These are phyloP conservation scores for Fraxinus albicans DNA, from an alignment of 305 asterid genomes.

Conservation along the genomic window DNA sequence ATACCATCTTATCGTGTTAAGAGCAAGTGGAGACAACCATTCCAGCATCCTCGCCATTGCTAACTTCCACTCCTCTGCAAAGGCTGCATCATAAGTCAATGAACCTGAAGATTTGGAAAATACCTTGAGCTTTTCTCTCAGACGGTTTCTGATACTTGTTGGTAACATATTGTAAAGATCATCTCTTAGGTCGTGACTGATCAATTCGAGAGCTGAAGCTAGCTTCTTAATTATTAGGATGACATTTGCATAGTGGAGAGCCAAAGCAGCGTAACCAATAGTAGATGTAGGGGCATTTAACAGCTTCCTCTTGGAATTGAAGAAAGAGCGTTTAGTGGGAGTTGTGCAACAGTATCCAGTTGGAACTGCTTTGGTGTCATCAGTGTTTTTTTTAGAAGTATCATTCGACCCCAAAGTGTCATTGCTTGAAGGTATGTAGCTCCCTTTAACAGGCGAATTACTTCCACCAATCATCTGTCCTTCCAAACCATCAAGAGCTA, in stretches of 20 bases:
- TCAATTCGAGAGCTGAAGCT: slow-evolving; percentile 49
- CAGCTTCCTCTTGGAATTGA: slow-evolving; percentile 38
- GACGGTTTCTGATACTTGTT: slow-evolving; percentile 48
- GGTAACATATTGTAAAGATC: slow-evolving; percentile 82
- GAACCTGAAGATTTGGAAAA: slow-evolving; percentile 41
- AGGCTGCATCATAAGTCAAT: slow-evolving; percentile 48
- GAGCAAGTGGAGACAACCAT: slow-evolving; percentile 86
- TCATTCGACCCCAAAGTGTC: slow-evolving; percentile 37
- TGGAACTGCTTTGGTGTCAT: slow-evolving; percentile 17
- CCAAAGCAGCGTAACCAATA: slow-evolving; percentile 70
- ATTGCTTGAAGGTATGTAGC: slow-evolving; percentile 42
- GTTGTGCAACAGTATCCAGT: slow-evolving; percentile 10
- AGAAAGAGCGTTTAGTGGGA: slow-evolving; percentile 32
- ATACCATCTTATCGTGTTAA: slow-evolving; percentile 75
- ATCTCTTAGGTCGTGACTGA: slow-evolving; percentile 71
- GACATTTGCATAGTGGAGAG: slow-evolving; percentile 78
- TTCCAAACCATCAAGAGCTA: slow-evolving; percentile 42
- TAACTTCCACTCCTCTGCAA: slow-evolving; percentile 69
- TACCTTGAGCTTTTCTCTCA: slow-evolving; percentile 57
- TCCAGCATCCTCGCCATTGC: slow-evolving; percentile 61
- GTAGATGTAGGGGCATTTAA: slow-evolving; percentile 44
- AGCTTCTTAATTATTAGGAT: background rate
- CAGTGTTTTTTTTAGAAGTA: slow-evolving; percentile 23
- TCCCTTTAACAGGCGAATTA: slow-evolving; percentile 56
- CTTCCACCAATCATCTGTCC: slow-evolving; percentile 59